Base-by-base conservation (phyloP, 2,329 filamentous ascomycete species). In the Drechslerella coelobrocha region DNA sequence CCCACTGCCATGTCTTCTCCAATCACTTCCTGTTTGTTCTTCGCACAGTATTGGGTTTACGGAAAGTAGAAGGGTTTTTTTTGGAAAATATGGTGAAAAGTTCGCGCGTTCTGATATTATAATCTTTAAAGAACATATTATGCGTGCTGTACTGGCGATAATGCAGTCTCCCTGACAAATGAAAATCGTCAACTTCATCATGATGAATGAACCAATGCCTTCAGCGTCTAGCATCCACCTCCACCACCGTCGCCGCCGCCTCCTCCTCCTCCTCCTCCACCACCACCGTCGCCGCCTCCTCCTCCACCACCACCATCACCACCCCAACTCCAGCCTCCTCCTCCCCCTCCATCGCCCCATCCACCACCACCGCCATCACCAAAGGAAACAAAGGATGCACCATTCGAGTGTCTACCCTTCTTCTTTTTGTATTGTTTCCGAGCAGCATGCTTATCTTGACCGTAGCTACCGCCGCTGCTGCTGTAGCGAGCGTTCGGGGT, bases 401-500 rank as follows among this genome's bases (percentile, higher is more conserved):
- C 63, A 21, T 34, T 34, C 29, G 29, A 34, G 37, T 41, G 37
- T 6, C n/a, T 6, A 6, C n/a, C 21, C 26, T 26, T 45, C 34
- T 63, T 61, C 57, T 57, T 62, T 37, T 47, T 63, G 31, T 71
- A 63, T 1, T 45, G 45, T 21, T 63, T 59, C 14, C 37, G 66
- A 8, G 52, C 56, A 9, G 56, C 56, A 31, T 61, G 39, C 9
- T 61, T 61, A 17, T 56, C 59, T 17, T 60, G 8, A 37, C 66
- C 0, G 59, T 45, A n/a, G n/a, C n/a, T n/a, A n/a, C n/a, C n/a
- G 48, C 54, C 63, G 14, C 53, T 51, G 48, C 66, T 60, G 23
- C 66, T 48, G 47, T 63, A 60, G n/a, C 66, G 66, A 34, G 66
- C 66, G 21, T 71, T 71, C 17, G 66, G 66, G 23, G 53, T 34